phyloP scores from a whole-genome alignment of 2,329 filamentous ascomycete genomes.

The Hymenotorrendiella dingleyae region DNA sequence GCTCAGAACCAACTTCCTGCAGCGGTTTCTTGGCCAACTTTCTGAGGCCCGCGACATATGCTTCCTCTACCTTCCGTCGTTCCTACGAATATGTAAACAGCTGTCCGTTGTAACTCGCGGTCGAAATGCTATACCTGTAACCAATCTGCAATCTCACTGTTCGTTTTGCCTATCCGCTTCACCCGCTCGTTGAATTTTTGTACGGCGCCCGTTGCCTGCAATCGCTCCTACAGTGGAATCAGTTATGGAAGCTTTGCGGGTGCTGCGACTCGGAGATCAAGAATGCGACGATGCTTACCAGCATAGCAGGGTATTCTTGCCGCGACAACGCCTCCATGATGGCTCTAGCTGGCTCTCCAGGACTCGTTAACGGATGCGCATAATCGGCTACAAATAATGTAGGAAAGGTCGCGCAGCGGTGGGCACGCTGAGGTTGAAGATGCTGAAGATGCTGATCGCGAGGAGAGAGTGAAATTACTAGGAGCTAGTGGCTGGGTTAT shows the following conservation, averaged over 20 bases:
- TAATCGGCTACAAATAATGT: conserved; percentile 21
- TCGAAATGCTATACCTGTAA: conserved; percentile 67
- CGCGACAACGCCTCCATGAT: conserved; percentile 72
- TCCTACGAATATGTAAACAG: conserved; percentile 53
- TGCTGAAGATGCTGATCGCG: conserved; percentile 1
- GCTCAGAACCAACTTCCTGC: conserved; percentile 69
- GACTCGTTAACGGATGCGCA: conserved; percentile 21
- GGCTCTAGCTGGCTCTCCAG: conserved; percentile 22
- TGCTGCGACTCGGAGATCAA: conserved; percentile 1
- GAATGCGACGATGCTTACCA: conserved; percentile 58
- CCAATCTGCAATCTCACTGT: conserved; percentile 92
- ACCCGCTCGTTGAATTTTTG: conserved; percentile 79
- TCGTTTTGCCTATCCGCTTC: conserved; percentile 78
- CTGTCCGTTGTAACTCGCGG: conserved; percentile 8
- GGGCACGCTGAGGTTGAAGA: conserved; percentile 4
- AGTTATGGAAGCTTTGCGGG: conserved; percentile 14
- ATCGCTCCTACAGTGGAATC: conserved; percentile 53
- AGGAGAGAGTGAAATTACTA: neutral
- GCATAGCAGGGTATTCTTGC: conserved; percentile 87
- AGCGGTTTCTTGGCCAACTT: conserved; percentile 72
- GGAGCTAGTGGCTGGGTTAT: too few species aligned
- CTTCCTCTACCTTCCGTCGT: conserved; percentile 84
- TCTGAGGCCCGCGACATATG: conserved; percentile 75
- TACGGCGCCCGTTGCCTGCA: conserved; percentile 78
- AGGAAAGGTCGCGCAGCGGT: conserved; percentile 11